A percentile compares a stretch with the other conserved stretches of the same genome.
Evolutionary conservation across 1,284 basidiomycete genomes (phyloP).

Genomic region (Cryptococcus sp.): DNA sequence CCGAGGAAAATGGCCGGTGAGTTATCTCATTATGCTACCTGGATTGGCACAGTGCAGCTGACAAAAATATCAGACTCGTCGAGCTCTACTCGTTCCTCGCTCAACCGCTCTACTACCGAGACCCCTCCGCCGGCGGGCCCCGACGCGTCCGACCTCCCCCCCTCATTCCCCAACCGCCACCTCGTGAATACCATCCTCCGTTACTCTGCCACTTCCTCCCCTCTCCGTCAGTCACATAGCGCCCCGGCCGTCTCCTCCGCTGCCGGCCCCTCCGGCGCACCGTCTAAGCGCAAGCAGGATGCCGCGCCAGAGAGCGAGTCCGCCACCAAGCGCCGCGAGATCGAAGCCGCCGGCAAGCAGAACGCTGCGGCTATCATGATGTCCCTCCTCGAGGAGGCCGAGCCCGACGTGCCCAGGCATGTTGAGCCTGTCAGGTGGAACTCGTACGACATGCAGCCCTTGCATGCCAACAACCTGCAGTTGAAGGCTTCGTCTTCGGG

Average conservation of each 20-base stretch:
- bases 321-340: slow-evolving; percentile 10
- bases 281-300: slow-evolving; percentile 11
- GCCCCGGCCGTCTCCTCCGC: not conserved
- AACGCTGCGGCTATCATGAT: slow-evolving; percentile 39
- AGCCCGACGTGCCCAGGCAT: slow-evolving; percentile 18
- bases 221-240: not conserved
- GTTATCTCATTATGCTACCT: not conserved
- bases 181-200: slow-evolving; percentile 3
- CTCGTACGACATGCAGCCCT: slow-evolving; percentile 33
- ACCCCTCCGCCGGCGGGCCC: not conserved
- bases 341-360: slow-evolving; percentile 28
- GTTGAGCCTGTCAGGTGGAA: slow-evolving; percentile 35
- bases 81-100: too few species aligned
- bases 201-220: slow-evolving; percentile 2
- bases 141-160: not conserved
- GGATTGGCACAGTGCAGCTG: too few species aligned
- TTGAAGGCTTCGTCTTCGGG: slow-evolving; percentile 1
- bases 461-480: not conserved
- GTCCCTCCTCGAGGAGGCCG: slow-evolving; percentile 35
- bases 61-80: too few species aligned
- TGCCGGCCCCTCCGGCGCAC: not conserved
- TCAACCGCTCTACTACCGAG: not conserved
- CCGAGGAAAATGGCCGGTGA: slow-evolving; percentile 21
- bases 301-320: not conserved
- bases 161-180: slow-evolving; percentile 6